These are phyloP conservation scores for Hortiboletus campestris DNA, from an alignment of 768 basidiomycete genomes.

Conservation along the genomic window DNA sequence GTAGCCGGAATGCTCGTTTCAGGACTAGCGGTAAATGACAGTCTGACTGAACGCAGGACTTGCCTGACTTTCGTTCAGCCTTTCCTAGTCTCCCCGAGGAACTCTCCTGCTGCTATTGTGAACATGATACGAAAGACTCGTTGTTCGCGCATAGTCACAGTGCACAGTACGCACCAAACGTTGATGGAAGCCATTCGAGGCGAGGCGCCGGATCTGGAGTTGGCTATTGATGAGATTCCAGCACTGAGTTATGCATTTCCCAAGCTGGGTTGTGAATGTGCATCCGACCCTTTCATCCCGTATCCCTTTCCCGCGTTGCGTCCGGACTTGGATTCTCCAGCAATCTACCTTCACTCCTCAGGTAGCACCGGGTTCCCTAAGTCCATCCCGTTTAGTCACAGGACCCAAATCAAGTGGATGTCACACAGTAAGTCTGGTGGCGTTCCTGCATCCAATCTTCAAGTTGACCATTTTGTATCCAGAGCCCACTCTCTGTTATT, in stretches of 20 bases:
- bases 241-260: too few relatives aligned
- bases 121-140: slow-evolving; percentile 18
- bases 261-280: too few relatives aligned
- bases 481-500: slow-evolving; percentile 3
- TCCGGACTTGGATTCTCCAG: too few relatives aligned
- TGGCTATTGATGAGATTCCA: too few relatives aligned
- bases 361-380: too few relatives aligned
- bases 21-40: slow-evolving; percentile 26
- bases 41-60: not conserved
- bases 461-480: not conserved
- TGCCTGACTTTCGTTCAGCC: slow-evolving; percentile 16
- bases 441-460: too few relatives aligned
- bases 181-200: slow-evolving; percentile 12
- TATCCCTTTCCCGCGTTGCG: too few relatives aligned
- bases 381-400: too few relatives aligned
- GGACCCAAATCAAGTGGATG: slow-evolving; percentile 32
- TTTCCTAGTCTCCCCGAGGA: slow-evolving; percentile 23
- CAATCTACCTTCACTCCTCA: too few relatives aligned
- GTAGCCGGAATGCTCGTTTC: slow-evolving; percentile 28
- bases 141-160: slow-evolving; percentile 20
- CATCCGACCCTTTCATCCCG: too few relatives aligned
- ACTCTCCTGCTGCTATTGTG: slow-evolving; percentile 18
- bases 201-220: not conserved
- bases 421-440: slow-evolving; percentile 27
- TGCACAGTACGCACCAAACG: slow-evolving; percentile 2